Evolutionary conservation across 805 yeast species (phyloP).

Genomic region (Kluyveromyces wickerhamii): DNA sequence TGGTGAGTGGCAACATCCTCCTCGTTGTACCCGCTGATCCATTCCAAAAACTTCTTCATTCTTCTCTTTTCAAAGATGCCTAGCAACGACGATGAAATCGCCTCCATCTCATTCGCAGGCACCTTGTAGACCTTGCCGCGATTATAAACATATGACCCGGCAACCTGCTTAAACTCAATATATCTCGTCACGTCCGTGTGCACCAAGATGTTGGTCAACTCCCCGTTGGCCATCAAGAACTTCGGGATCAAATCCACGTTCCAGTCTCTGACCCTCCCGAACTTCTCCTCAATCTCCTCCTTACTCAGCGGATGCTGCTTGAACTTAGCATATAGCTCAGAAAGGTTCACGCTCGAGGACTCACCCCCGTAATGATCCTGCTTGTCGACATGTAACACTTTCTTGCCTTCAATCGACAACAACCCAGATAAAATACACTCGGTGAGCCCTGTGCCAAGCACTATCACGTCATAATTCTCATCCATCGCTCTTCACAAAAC

Average conservation of each 20-base stretch:
- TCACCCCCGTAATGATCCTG: conserved; percentile 96
- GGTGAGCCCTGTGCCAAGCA: conserved; percentile 88
- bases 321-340: conserved; percentile 69
- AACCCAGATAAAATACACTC: conserved; percentile 94
- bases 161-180: conserved; percentile 91
- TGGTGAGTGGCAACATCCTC: conserved; percentile 74
- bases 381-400: conserved; percentile 91
- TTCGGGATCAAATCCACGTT: conserved; percentile 95
- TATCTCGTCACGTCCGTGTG: conserved; percentile 95
- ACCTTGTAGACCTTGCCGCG: conserved; percentile 91
- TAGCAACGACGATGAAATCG: conserved; percentile 84
- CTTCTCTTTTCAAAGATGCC: conserved; percentile 94
- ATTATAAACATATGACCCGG: conserved; percentile 87
- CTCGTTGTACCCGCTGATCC: conserved; percentile 73
- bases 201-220: conserved; percentile 86
- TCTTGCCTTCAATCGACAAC: conserved; percentile 95
- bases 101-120: conserved; percentile 87
- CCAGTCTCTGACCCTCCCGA: conserved; percentile 96
- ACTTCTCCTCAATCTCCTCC: conserved; percentile 53
- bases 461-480: conserved; percentile 94
- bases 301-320: conserved; percentile 69
- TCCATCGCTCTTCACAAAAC: conserved; percentile 67
- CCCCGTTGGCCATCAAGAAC: conserved; percentile 96
- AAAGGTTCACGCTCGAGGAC: conserved; percentile 71
- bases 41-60: conserved; percentile 87